Conservation (phyloP, 495 filamentous ascomycete species). For the Amphirosellinia nigrospora region DNA sequence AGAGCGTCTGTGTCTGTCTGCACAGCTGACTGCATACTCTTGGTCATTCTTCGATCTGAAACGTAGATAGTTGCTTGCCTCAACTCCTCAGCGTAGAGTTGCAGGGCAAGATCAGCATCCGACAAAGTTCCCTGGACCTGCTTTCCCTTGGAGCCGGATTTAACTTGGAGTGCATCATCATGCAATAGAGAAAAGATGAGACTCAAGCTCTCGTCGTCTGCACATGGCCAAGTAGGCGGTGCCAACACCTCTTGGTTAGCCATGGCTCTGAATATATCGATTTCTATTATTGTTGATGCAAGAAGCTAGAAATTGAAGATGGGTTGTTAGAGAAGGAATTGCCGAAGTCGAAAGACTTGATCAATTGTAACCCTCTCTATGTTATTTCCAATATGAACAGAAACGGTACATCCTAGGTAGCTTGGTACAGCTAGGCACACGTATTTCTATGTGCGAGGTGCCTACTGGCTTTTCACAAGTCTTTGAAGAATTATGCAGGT, state of each 20-base stretch:
- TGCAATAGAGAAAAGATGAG: constrained; percentile 35
- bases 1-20: constrained; percentile 38
- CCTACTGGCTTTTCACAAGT: too few relatives aligned
- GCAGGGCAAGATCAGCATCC: constrained; percentile 39
- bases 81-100: constrained; percentile 40
- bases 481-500: too few relatives aligned
- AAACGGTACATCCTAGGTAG: too few relatives aligned
- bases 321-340: background rate
- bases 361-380: background rate
- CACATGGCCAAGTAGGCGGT: constrained; percentile 8
- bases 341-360: background rate
- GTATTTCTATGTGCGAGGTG: too few relatives aligned
- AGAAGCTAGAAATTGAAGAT: background rate
- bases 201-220: constrained; percentile 25
- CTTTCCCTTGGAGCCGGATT: constrained; percentile 41
- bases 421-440: too few relatives aligned
- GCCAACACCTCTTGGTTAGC: background rate
- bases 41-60: constrained; percentile 39
- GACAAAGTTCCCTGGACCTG: constrained; percentile 33
- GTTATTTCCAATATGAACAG: background rate
- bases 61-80: constrained; percentile 23
- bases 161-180: constrained; percentile 36
- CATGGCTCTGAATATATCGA: constrained; percentile 3
- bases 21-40: constrained; percentile 41
- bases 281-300: background rate